Base-by-base conservation (phyloP, 768 basidiomycete genomes). In the Suillus bovinus region DNA sequence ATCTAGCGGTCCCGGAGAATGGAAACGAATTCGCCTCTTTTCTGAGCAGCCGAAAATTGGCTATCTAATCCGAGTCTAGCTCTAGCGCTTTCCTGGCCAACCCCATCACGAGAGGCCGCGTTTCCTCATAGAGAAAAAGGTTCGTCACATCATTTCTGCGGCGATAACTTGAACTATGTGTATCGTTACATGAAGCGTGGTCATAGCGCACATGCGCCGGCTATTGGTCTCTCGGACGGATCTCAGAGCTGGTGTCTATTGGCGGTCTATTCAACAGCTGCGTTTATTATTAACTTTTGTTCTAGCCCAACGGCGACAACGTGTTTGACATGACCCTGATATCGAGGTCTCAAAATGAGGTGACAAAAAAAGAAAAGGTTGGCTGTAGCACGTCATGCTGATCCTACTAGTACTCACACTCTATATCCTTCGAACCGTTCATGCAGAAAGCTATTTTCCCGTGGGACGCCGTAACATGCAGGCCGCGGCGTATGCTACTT, bases 381-480 rank as follows among this genome's bases (percentile, higher is more conserved):
- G 17, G 20, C 20, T 38, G 22, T 38, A 22, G 22, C 36, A 24
- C 54, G 11, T 38, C 16, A 22, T 54, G 16, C 27, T 29, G 49
- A 54, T 34, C 34, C 22, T 36, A 34, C n/a, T n/a, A n/a, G n/a
- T n/a, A n/a, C n/a, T 54, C 53, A 54, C 53, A 54, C 53, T 24
- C 36, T 17, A 55, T 16, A 27, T 27, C 22, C 36, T 29, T 8
- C 5, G 38, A 16, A 17, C 54, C 24, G 29, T 29, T 50, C 49
- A 50, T 50, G 27, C 29, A 38, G 24, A 36, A 36, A 38, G 16
- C 24, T 38, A 55, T 55, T 24, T n/a, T 34, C 27, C 17, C 8
- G 27, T 29, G 8, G 17, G 17, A 50, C 50, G 4, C 27, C 27
- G 29, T 13, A 14, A 33, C 6, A 52, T 33, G 31, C 29, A 33